Base-by-base conservation (phyloP, 495 filamentous ascomycete species). In the Pyronema domesticum region DNA sequence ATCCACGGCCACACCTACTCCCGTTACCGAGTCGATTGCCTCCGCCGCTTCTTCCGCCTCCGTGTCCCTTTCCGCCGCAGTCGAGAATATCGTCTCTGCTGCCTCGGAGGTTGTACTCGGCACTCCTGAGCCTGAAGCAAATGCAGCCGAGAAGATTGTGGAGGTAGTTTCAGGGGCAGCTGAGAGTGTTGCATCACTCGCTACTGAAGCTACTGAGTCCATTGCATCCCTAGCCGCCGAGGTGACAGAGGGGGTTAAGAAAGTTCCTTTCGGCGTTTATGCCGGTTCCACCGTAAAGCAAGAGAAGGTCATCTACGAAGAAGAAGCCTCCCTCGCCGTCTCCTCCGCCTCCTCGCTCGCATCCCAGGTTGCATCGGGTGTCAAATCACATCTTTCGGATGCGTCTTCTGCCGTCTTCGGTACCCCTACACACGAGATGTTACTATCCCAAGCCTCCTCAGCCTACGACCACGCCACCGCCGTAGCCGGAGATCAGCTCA, bases 401-500 rank as follows among this genome's bases (percentile, higher is more conserved):
- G 62, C 56, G 7, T 67, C 66, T 10, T 69, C 69, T 11, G 61
- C 69, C 43, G 67, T 71, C 14, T 62, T 60, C 43, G 23, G 37
- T 36, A 42, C 52, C 6, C 7, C 75, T 7, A 60, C 66, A n/a
- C 63, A 61, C 30, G 56, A 68, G 23, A 69, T 72, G 23, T 51
- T 76, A 37, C 61, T 68, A 7, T 64, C 63, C 15, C 63, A 68
- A 58, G 80, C 80, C 18, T 73, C 71, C 46, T 74, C 75, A 3
- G 76, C 72, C 34, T 87, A 87, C 65, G 72, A 71, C 10, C 68
- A 72, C 36, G 82, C 83, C 36, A 60, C 81, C 3, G 71, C 71
- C 14, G 68, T 71, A 13, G 85, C 84, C 34, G 73, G 75, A 40
- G 70, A 76, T 35, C 76, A 80, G 19, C 87, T 84, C 60, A 74